Conservation (phyloP, 2,329 filamentous ascomycete genomes). For the Zymoseptoria tritici region DNA sequence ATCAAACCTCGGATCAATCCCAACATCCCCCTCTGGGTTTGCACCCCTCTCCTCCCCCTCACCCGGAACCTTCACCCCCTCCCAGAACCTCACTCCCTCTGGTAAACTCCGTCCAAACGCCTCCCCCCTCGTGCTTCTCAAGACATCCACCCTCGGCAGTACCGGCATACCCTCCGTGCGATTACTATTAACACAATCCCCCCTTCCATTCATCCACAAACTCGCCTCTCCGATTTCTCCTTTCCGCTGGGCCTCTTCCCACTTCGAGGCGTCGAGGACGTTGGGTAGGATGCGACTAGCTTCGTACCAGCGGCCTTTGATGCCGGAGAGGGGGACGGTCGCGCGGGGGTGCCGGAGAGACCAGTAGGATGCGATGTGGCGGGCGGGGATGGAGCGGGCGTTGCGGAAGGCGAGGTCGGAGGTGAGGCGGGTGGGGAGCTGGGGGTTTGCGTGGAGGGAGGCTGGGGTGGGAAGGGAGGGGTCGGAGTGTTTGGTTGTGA, state of each 20-base stretch:
- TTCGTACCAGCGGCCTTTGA: constrained; percentile 57
- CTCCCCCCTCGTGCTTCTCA: constrained; percentile 29
- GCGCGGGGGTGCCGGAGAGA: constrained; percentile 31
- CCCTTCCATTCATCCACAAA: constrained; percentile 30
- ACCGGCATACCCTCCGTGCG: constrained; percentile 23
- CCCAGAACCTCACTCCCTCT: constrained; percentile 30
- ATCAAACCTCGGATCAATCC: constrained; percentile 28
- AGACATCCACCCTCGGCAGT: constrained; percentile 23
- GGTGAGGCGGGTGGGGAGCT: constrained; percentile 45
- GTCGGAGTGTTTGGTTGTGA: constrained; percentile 33
- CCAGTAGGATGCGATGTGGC: constrained; percentile 35
- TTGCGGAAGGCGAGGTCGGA: constrained; percentile 47
- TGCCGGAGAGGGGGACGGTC: constrained; percentile 38
- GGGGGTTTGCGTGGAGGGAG: constrained; percentile 27
- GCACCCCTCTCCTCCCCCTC: neutral
- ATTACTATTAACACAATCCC: constrained; percentile 30
- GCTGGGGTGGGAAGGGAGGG: constrained; percentile 30
- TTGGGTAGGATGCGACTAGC: constrained; percentile 42
- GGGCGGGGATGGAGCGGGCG: constrained; percentile 33
- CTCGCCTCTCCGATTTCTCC: constrained; percentile 30
- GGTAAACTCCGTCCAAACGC: constrained; percentile 39
- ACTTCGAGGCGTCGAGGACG: constrained; percentile 28
- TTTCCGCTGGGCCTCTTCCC: constrained; percentile 18
- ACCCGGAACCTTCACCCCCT: constrained; percentile 33
- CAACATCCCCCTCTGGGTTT: constrained; percentile 9